These are phyloP conservation scores for Xerocomellus dryophilus DNA, from an alignment of 768 basidiomycete genomes.

Conservation along the genomic window DNA sequence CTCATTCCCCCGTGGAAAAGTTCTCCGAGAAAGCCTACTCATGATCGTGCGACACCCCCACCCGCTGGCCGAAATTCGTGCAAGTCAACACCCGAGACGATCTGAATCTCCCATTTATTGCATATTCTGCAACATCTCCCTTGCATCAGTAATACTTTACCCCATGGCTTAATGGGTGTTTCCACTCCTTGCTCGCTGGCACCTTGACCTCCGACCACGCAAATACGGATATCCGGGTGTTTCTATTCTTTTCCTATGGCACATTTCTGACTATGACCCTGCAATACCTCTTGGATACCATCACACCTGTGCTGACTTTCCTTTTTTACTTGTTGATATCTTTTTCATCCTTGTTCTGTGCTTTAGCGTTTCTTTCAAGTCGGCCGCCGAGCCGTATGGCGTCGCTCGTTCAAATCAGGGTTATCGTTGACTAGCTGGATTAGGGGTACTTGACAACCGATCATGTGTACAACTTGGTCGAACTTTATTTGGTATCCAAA, in stretches of 20 bases:
- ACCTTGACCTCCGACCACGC: constrained; percentile 1
- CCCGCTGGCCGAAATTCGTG: not conserved
- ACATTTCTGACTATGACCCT: constrained; percentile 8
- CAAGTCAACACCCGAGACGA: constrained; percentile 7
- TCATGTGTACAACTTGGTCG: constrained; percentile 12
- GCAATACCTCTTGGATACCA: constrained; percentile 28
- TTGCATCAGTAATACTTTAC: constrained; percentile 19
- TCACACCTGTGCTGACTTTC: constrained; percentile 5
- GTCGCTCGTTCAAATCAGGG: constrained; percentile 2
- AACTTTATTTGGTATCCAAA: constrained; percentile 3
- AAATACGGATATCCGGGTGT: constrained; percentile 13
- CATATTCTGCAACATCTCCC: constrained; percentile 21
- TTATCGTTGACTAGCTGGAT: constrained; percentile 18
- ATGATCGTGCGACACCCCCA: constrained; percentile 27
- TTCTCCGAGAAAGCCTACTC: constrained; percentile 50
- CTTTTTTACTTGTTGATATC: not conserved
- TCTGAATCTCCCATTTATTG: constrained; percentile 24
- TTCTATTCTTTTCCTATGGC: constrained; percentile 5
- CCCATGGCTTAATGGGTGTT: constrained; percentile 19
- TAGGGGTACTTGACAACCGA: constrained; percentile 4
- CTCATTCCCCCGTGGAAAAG: constrained; percentile 41
- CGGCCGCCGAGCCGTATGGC: not conserved
- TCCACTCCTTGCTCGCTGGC: constrained; percentile 10
- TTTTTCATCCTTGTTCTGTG: constrained; percentile 5
- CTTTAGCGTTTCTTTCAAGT: constrained; percentile 4